A percentile compares a stretch with the other conserved stretches of the same genome.
Evolutionary conservation across 2,329 filamentous ascomycete genomes (phyloP).

Genomic region (Penicillium sp.): DNA sequence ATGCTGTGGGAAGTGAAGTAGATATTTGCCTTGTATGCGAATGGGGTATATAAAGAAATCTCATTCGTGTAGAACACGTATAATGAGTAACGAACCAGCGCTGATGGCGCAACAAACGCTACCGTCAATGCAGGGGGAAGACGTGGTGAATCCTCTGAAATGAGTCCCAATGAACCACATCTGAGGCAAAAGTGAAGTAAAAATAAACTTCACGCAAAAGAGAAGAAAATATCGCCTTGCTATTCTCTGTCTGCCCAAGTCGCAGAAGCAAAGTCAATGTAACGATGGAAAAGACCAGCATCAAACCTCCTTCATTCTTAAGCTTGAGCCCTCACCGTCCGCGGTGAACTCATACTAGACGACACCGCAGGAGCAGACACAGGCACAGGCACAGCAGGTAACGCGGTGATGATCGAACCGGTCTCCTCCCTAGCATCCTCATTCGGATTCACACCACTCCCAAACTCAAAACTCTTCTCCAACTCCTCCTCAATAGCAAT

Average conservation of each 20-base stretch:
- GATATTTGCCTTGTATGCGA: background rate
- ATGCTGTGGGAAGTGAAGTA: background rate
- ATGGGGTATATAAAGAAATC: background rate
- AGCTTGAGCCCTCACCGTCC: slow-evolving; percentile 17
- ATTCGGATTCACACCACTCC: background rate
- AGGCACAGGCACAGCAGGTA: slow-evolving; percentile 12
- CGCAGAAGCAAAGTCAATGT: background rate
- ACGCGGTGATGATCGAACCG: slow-evolving; percentile 22
- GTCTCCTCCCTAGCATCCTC: slow-evolving; percentile 12
- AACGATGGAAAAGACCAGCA: background rate
- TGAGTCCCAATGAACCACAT: background rate
- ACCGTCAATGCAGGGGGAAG: too few species aligned
- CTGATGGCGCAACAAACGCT: background rate
- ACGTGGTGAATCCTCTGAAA: background rate
- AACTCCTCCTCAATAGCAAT: slow-evolving; percentile 33
- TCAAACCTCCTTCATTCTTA: background rate
- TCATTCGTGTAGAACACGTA: background rate
- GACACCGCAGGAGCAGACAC: background rate
- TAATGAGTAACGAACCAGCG: background rate
- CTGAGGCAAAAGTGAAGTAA: background rate
- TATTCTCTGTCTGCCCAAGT: too few species aligned
- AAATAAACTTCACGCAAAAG: too few species aligned
- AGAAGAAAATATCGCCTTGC: too few species aligned
- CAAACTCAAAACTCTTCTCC: background rate
- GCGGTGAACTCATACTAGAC: slow-evolving; percentile 7